These are phyloP conservation scores for Leccinum aurantiacum DNA, from an alignment of 768 basidiomycete genomes.

Conservation along the genomic window DNA sequence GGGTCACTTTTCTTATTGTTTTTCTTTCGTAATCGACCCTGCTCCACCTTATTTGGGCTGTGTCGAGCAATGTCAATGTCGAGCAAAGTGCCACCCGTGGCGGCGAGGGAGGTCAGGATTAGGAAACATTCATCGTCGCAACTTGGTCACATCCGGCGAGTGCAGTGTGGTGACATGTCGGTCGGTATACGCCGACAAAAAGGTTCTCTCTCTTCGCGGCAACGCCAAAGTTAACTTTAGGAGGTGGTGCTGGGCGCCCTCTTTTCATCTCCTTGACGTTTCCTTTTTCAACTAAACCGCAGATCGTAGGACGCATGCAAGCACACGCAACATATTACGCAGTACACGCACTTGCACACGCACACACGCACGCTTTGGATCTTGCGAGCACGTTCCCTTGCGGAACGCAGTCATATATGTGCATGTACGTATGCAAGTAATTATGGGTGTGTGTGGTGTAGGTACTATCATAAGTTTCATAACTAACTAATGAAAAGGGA, in stretches of 20 bases:
- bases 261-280: constrained; percentile 7
- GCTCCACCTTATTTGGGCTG: neutral
- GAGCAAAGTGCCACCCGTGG: neutral
- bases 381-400: neutral
- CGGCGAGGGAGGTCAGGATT: neutral
- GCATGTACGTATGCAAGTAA: neutral
- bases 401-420: neutral
- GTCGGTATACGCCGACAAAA: neutral
- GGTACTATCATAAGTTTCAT: neutral
- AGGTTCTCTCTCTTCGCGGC: constrained; percentile 6
- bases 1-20: neutral
- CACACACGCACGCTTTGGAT: neutral
- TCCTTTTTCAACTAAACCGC: constrained; percentile 8
- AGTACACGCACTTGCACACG: neutral
- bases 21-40: neutral
- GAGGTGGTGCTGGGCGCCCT: neutral
- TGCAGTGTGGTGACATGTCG: neutral
- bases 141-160: neutral
- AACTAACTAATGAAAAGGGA: neutral
- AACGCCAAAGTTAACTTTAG: constrained; percentile 1
- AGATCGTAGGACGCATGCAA: neutral
- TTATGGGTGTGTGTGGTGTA: neutral
- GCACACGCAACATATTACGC: neutral
- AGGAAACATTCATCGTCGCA: neutral
- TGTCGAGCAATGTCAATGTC: neutral